phyloP scores from a whole-genome alignment of 2,329 filamentous ascomycete species.

The Cercospora nicotianae region DNA sequence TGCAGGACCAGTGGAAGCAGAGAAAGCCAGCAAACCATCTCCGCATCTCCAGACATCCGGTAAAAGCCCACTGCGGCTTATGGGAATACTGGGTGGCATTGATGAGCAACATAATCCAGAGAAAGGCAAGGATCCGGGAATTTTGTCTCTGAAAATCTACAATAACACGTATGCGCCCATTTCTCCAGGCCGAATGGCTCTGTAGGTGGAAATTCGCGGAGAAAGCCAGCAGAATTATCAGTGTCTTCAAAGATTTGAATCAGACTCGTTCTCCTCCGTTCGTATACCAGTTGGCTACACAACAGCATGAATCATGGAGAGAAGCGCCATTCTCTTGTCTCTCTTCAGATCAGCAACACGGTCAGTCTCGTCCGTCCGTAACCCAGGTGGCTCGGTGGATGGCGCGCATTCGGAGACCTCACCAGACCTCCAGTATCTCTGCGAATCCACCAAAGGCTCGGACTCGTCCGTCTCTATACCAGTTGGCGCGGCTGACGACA shows the following conservation, averaged over 20 bases:
- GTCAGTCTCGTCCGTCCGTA: too few relatives aligned
- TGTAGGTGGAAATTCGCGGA: background rate
- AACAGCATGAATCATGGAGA: background rate
- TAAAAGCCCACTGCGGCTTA: background rate
- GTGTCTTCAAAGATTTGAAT: background rate
- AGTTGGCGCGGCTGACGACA: background rate
- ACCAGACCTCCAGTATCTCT: background rate
- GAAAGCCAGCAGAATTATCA: background rate
- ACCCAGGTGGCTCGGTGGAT: too few relatives aligned
- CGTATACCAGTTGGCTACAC: background rate
- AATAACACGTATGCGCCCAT: background rate
- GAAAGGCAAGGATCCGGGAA: background rate
- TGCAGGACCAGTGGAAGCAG: background rate
- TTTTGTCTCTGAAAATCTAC: background rate
- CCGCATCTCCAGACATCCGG: background rate
- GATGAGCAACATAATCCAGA: background rate
- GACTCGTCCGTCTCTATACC: background rate
- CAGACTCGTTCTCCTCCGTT: background rate
- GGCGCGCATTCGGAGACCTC: too few relatives aligned
- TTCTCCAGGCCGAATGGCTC: background rate
- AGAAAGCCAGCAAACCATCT: background rate
- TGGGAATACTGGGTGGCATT: background rate
- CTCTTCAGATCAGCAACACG: background rate
- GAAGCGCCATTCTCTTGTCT: background rate
- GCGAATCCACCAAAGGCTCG: background rate